A percentile compares a stretch with the other conserved stretches of the same genome.
Evolutionary conservation across 345 rosid genomes (phyloP).

Genomic region (Citrus medica): DNA sequence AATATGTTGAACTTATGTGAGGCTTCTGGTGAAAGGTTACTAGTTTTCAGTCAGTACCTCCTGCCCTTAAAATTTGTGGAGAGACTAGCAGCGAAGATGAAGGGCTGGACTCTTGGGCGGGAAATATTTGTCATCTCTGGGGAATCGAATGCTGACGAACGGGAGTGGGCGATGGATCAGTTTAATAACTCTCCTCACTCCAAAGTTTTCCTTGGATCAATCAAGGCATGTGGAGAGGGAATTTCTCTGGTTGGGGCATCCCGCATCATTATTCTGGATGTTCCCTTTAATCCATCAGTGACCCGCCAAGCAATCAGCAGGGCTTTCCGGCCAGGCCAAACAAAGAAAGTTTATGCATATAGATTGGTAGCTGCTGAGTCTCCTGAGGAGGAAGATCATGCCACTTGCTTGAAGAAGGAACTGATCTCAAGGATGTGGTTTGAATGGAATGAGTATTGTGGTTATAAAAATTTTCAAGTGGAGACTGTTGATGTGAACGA

Average conservation of each 20-base stretch:
- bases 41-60: slow-evolving; percentile 87
- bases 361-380: slow-evolving; percentile 74
- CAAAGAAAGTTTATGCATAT: slow-evolving; percentile 69
- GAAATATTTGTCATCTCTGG: slow-evolving; percentile 78
- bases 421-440: slow-evolving; percentile 88
- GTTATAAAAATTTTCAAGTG: slow-evolving; percentile 47
- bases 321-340: slow-evolving; percentile 87
- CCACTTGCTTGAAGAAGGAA: slow-evolving; percentile 68
- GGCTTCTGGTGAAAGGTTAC: slow-evolving; percentile 59
- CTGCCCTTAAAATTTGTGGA: slow-evolving; percentile 67
- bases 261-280: slow-evolving; percentile 71
- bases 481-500: slow-evolving; percentile 48
- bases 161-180: slow-evolving; percentile 75
- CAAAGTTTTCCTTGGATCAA: slow-evolving; percentile 83
- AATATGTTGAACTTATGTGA: slow-evolving; percentile 63
- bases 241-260: slow-evolving; percentile 93
- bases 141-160: slow-evolving; percentile 59
- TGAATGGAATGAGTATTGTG: slow-evolving; percentile 75
- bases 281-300: slow-evolving; percentile 91
- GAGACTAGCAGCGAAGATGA: slow-evolving; percentile 42
- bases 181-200: slow-evolving; percentile 76
- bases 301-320: slow-evolving; percentile 94
- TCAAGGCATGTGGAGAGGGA: slow-evolving; percentile 96
- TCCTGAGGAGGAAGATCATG: slow-evolving; percentile 70
- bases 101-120: slow-evolving; percentile 58